These are phyloP conservation scores for Tribonema minus DNA, from an alignment of 108 stramenopile species.

Conservation along the genomic window DNA sequence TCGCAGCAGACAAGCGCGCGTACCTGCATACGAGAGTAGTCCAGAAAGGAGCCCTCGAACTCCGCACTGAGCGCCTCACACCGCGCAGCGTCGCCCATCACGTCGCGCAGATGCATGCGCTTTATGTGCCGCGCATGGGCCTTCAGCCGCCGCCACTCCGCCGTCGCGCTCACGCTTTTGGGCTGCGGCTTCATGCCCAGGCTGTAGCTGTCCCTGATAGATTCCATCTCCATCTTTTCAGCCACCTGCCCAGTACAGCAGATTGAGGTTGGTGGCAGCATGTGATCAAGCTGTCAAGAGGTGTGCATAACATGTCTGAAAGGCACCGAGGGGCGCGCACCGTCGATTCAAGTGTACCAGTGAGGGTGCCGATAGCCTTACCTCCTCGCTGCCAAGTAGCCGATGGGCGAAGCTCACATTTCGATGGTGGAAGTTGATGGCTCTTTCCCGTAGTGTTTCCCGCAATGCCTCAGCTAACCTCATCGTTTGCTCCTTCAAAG, in stretches of 20 bases:
- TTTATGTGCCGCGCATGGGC: conserved; percentile 26
- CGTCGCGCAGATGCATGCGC: conserved; percentile 6
- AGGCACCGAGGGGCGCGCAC: neutral
- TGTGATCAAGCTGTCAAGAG: neutral
- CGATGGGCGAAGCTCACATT: neutral
- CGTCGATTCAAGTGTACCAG: too few relatives aligned
- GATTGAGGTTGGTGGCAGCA: neutral
- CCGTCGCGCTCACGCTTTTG: conserved; percentile 1
- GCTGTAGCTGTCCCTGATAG: neutral
- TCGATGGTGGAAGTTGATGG: neutral
- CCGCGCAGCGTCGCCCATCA: conserved; percentile 9
- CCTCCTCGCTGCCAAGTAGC: neutral
- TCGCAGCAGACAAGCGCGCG: too few relatives aligned
- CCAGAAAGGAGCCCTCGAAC: conserved; percentile 71
- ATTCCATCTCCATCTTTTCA: neutral
- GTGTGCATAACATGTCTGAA: neutral
- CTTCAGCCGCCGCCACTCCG: conserved; percentile 23
- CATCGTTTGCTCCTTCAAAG: neutral
- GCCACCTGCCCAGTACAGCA: neutral
- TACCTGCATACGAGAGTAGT: conserved; percentile 91
- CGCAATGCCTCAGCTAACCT: neutral
- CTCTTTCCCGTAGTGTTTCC: neutral
- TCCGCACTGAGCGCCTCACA: conserved; percentile 32
- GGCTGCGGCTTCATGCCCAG: neutral
- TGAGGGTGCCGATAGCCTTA: too few relatives aligned